Evolutionary conservation across 2,329 filamentous ascomycete genomes (phyloP), one percentile per base, ranked within the genome.

Genomic region (Calonectria pseudoreteaudii): DNA sequence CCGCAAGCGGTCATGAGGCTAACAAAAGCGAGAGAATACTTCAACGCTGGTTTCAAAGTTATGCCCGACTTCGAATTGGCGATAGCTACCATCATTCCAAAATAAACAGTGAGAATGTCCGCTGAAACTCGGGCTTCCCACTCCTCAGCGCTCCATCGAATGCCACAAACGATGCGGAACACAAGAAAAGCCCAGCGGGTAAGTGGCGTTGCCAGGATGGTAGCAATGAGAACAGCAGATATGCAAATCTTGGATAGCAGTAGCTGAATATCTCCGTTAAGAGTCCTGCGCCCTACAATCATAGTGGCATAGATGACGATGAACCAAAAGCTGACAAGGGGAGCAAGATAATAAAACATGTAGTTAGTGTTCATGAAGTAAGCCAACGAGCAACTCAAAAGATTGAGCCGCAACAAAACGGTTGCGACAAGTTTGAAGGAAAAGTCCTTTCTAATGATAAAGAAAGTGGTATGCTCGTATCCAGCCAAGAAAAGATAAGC

Each of bases 261-360:
- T 20, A 86, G 86, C 16, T 79, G 77, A 0, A 85, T 78, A 56
- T 85, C 85, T 18, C 82, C 79, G 76, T 91, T 91, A 72, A 81
- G 79, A 34, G 72, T 73, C 30, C 77, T 74, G 7, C 81, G 81
- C 23, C 84, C 84, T 28, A 47, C 13, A 11, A n/a, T n/a, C 58
- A 93, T 84, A 3, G 89, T 91, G 41, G 84, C 75, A 76, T 88
- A 93, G 14, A 90, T 83, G 26, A 91, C 82, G 2, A 91, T 75
- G 79, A 92, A 93, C 90, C 91, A 93, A 80, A 93, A 91, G 52
- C 87, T 91, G 44, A 89, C 85, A 0, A 92, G 84, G 0, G 90
- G 88, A 0, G 90, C 86, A 75, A 93, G 91, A 80, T 91, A 90
- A 80, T 93, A 93, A 41, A 79, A 77, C 75, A 82, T 80, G 72